These are phyloP conservation scores for Moricandia moricandioides DNA, from an alignment of 345 rosid genomes.

Conservation along the genomic window DNA sequence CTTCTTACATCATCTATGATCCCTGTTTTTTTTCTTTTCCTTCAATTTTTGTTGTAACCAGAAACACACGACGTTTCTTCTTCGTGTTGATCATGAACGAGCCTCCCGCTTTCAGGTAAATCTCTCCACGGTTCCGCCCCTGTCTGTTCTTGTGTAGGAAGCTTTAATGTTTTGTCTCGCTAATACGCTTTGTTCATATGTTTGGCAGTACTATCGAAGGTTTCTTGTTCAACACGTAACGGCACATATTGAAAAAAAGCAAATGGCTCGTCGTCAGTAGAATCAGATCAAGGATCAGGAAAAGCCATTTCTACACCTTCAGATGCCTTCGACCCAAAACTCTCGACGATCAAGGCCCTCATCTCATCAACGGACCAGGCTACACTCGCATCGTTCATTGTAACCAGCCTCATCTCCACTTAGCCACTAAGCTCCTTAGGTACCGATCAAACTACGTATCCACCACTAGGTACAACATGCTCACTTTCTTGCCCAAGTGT, in stretches of 20 bases:
- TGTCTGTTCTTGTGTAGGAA: conserved; percentile 28
- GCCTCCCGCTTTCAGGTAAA: conserved; percentile 33
- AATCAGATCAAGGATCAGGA: conserved; percentile 60
- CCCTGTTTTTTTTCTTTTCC: neutral
- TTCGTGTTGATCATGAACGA: conserved; percentile 29
- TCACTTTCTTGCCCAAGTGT: conserved; percentile 61
- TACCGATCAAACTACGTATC: conserved; percentile 53
- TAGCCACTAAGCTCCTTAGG: conserved; percentile 39
- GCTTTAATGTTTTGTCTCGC: too few species aligned
- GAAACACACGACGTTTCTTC: neutral
- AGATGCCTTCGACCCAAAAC: conserved; percentile 33
- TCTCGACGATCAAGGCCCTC: conserved; percentile 30
- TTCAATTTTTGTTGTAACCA: neutral
- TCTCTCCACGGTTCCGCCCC: neutral
- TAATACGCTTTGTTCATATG: neutral
- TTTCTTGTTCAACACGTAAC: neutral
- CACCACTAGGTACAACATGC: conserved; percentile 58
- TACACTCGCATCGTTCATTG: conserved; percentile 39
- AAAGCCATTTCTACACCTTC: conserved; percentile 80
- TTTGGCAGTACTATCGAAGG: neutral
- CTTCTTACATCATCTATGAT: neutral
- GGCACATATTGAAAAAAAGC: neutral
- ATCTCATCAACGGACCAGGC: conserved; percentile 31
- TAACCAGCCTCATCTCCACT: conserved; percentile 49
- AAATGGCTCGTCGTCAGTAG: conserved; percentile 67